Evolutionary conservation across 345 rosid species (phyloP), one percentile per base, ranked within the genome.

Genomic region (Eucalyptus pauciflora): DNA sequence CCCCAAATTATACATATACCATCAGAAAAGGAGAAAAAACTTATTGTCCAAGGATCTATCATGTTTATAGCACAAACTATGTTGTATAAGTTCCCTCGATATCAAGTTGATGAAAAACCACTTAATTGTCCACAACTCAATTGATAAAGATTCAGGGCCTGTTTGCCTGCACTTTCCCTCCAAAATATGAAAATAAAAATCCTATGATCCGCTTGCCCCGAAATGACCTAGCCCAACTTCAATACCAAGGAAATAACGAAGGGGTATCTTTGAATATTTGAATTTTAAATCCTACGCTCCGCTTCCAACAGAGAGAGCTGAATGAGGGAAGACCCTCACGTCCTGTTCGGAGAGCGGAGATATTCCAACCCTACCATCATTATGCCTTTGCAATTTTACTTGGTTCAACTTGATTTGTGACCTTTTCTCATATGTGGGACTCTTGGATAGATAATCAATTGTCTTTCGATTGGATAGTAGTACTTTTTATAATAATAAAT

Each of bases 331-430:
- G 81, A 71, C 43, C 45, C 81, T 71, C 81, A 33, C 4, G 7
- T 85, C 86, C 37, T 37, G 86, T 56, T 85, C 24, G 22, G 43
- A 88, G 48, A 64, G 80, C 86, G 29, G 90, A 81, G 87, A 46
- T 88, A 67, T 88, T 17, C 54, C 83, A 27, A 85, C 90, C 62
- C 31, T 89, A 88, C 90, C 48, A 88, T 88, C 83, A 56, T 88
- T 89, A 62, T 89, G 87, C 62, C 87, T 89, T 60, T 60, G 87
- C 81, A 88, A 88, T 88, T 81, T 60, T 85, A 88, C 90, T 88
- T 46, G 85, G 85, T 54, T 60, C 56, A 89, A 85, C 81, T 85
- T 13, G 62, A 87, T 37, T 56, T 56, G 88, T 56, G 88, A 87
- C 43, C 79, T 31, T 31, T 31, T 67, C 79, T 16, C 41, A 4